Base-by-base conservation (phyloP, 2,329 filamentous ascomycete species). In the Fusarium ramigenum region DNA sequence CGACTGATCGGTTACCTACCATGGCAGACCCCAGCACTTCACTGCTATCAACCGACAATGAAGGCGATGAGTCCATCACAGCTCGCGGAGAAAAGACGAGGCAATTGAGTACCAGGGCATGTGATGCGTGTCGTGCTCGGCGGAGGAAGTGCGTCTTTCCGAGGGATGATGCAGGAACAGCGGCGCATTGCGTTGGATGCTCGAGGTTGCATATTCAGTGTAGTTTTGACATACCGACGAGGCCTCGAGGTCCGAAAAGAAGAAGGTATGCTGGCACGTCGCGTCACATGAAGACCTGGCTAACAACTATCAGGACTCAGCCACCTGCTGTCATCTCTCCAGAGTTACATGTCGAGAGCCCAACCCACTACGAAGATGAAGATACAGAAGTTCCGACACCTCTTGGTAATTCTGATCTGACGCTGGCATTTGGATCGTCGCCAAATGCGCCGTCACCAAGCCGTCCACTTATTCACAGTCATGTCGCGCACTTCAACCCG, bases 101-200 rank as follows among this genome's bases (percentile, higher is more conserved):
- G 0, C 60, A 46, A 0, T 4, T 62, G 40, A 39, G 4, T 0
- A 40, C 60, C 1, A 36, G 52, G 14, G 60, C 60, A 15, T 62
- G 60, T 16, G 60, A 62, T 47, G 60, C 60, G 5, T 62, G 60
- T 40, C 60, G 60, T 39, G 60, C 60, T n/a, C 52, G 60, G 52
- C 40, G 60, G 32, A 23, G 60, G 34, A 62, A 62, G 34, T 62
- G 60, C 34, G 42, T 62, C 12, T 62, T 62, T 21, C 52, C 52
- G 4, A 34, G n/a, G 7, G 52, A 39, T 12, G 52, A 25, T 5
- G 18, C 14, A 28, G 60, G 21, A 25, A 30, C 39, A 37, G 23
- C 59, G 21, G 18, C 40, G 18, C 52, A 60, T 32, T 62, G 60
- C n/a, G 15, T 60, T 2, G 60, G 60, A 0, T 62, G 60, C 4